Conservation (phyloP, 208 protist genomes). For the Crithidia fasciculata region DNA sequence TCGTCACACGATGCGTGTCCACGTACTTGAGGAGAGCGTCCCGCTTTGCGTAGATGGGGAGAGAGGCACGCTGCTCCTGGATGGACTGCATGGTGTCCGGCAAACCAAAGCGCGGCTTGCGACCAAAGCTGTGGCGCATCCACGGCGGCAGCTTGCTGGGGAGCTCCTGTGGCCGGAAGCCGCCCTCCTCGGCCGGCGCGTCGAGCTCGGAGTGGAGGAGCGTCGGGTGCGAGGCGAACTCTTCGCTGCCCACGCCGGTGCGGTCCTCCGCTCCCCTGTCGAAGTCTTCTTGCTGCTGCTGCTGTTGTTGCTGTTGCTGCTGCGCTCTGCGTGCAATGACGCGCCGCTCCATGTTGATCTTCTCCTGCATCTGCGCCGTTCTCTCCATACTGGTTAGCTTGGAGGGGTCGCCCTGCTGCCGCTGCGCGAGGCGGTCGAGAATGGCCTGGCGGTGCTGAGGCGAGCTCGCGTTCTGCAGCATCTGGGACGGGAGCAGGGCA, state of each 20-base stretch:
- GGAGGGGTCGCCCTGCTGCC: slow-evolving; percentile 50
- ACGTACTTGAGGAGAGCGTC: slow-evolving; percentile 91
- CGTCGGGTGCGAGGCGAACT: slow-evolving; percentile 29
- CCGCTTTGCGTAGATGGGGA: slow-evolving; percentile 96
- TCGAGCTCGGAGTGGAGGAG: slow-evolving; percentile 74
- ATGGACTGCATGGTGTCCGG: slow-evolving; percentile 56
- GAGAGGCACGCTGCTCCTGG: slow-evolving; percentile 78
- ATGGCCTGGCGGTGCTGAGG: slow-evolving; percentile 83
- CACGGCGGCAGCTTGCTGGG: slow-evolving; percentile 76
- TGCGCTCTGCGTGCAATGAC: slow-evolving; percentile 56
- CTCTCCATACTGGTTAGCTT: slow-evolving; percentile 83
- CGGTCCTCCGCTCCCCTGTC: slow-evolving; percentile 1
- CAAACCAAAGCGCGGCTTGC: slow-evolving; percentile 72
- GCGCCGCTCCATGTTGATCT: slow-evolving; percentile 83
- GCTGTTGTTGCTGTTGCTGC: slow-evolving; percentile 41
- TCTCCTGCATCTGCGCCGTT: slow-evolving; percentile 71
- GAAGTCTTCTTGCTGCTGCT: slow-evolving; percentile 19
- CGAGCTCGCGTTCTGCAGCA: slow-evolving; percentile 76
- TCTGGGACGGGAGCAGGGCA: slow-evolving; percentile 76
- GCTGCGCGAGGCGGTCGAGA: slow-evolving; percentile 64
- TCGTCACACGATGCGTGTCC: slow-evolving; percentile 81
- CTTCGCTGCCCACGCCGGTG: slow-evolving; percentile 13
- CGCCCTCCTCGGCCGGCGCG: slow-evolving; percentile 65
- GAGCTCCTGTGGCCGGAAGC: slow-evolving; percentile 58
- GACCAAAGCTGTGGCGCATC: slow-evolving; percentile 81